Evolutionary conservation across 345 rosid genomes (phyloP).

Genomic region (Lepidium didymum): DNA sequence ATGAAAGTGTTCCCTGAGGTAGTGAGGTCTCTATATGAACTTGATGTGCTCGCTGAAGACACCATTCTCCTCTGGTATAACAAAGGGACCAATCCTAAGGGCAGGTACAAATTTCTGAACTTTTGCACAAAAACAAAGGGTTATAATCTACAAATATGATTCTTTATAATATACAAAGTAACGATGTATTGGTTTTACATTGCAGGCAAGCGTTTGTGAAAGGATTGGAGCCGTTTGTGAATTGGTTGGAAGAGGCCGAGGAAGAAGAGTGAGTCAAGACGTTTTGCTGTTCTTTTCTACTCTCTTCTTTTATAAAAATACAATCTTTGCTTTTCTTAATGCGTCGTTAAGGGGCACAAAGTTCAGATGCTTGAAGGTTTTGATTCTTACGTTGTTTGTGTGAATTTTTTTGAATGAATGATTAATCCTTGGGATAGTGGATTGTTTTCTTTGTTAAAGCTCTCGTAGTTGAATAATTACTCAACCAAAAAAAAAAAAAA

Average conservation of each 20-base stretch:
- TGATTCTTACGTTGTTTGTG: neutral
- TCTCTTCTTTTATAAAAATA: neutral
- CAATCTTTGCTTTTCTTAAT: neutral
- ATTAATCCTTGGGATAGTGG: neutral
- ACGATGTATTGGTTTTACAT: neutral
- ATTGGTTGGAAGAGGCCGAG: slow-evolving; percentile 94
- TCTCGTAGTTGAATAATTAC: neutral
- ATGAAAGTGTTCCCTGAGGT: slow-evolving; percentile 94
- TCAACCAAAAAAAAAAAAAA: neutral
- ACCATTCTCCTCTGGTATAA: slow-evolving; percentile 88
- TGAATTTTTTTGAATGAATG: neutral
- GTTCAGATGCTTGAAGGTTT: neutral
- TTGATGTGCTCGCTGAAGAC: slow-evolving; percentile 94
- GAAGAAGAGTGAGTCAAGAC: slow-evolving; percentile 58
- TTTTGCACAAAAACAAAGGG: neutral
- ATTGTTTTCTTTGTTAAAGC: neutral
- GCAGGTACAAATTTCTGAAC: slow-evolving; percentile 46
- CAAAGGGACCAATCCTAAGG: slow-evolving; percentile 83
- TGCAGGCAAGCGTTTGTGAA: slow-evolving; percentile 84
- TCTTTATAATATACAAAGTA: neutral
- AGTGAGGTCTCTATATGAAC: slow-evolving; percentile 74
- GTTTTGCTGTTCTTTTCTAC: neutral
- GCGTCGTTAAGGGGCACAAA: neutral
- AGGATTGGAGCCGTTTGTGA: slow-evolving; percentile 76
- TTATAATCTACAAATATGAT: neutral